Evolutionary conservation across 2,329 filamentous ascomycete species (phyloP), one percentile per base, ranked within the genome.

Genomic region (Apiospora rasikravindrae): DNA sequence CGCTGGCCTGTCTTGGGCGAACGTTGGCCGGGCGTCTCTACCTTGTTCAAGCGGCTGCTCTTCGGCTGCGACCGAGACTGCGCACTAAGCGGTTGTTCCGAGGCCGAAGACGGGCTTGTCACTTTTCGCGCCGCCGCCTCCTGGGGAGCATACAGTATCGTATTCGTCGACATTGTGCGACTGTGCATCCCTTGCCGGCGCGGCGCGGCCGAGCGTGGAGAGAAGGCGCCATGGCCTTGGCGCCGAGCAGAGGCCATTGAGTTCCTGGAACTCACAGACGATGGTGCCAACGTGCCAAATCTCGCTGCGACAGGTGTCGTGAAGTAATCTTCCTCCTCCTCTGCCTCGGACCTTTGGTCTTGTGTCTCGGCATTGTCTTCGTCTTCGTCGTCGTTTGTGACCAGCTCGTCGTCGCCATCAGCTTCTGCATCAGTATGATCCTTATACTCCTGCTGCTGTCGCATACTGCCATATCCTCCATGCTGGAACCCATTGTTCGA

Each of bases 391-490:
- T 94, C 93, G 71, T 95, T 93, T 4, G 93, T 95, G 16, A 93
- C 88, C n/a, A 95, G 85, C 81, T 98, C 95, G 77, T 98, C 95
- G 77, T 98, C 95, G 0, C 94, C 94, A 79, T 97, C 94, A 8
- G 92, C 94, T 79, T 97, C 94, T 8, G 91, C 94, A 77, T 96
- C 94, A 0, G 93, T 95, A 72, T 95, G 91, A 64, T 89, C 87
- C 75, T 87, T 88, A 69, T 86, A 83, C 33, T 84, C 77, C 84
- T 87, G 61, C 77, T 80, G 84, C 75, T 81, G 80, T 75, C 86
- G 84, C 80, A 40, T 70, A 10, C n/a, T 64, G 24, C 37, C 69
- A 33, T 44, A 66, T 24, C 73, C 74, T 29, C 69, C 76, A 73
- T 73, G 61, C 42, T 78, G 77, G 53, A 81, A 81, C 1, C 78